Evolutionary conservation across 352 stramenopile species (phyloP), one percentile per base, ranked within the genome.

Genomic region (Phytophthora agathidicida): DNA sequence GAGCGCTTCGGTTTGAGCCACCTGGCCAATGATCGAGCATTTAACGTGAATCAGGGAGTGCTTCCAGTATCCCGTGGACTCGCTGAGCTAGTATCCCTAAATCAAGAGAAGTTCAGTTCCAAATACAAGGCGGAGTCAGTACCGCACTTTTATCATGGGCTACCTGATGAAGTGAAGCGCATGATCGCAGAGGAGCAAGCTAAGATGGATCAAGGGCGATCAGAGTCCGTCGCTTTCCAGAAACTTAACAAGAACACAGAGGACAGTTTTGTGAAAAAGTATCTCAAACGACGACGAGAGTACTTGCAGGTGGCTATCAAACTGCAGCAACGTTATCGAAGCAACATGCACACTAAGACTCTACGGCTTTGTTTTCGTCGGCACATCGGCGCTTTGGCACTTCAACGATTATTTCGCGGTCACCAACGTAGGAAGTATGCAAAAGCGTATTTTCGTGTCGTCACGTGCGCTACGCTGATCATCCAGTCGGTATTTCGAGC

Each of bases 91-190:
- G 54, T 81, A 20, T 68, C 80, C 7, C 59, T 60, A 1, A 83
- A 86, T 23, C 71, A 84, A 17, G 66, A 84, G 17, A 62, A 80
- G 14, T 32, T 74, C 5, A 53, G 65, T 5, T 56, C 20, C 2
- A 61, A 57, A 4, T 32, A 61, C 4, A 46, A 46, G n/a, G 46
- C 43, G 2, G 70, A 73, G 17, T 82, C 68, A 4, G 64, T 71
- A n/a, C 83, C 83, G 5, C 83, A 91, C 35, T 93, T 93, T 58
- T 93, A 90, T 27, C 83, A 93, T 49, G 83, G 81, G 3, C 51
- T 93, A 0, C 79, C 83, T 0, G 72, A 76, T 19, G 81, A 89
- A 46, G 75, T 93, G 32, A 93, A 93, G 61, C 74, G 71, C 1
- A 80, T 90, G 70, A 88, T 93, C 19, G 64, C 72, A 6, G 75